Evolutionary conservation across 257 asterid genomes (phyloP), one percentile per base, ranked within the genome.

Genomic region (Fraxinus excelsior): DNA sequence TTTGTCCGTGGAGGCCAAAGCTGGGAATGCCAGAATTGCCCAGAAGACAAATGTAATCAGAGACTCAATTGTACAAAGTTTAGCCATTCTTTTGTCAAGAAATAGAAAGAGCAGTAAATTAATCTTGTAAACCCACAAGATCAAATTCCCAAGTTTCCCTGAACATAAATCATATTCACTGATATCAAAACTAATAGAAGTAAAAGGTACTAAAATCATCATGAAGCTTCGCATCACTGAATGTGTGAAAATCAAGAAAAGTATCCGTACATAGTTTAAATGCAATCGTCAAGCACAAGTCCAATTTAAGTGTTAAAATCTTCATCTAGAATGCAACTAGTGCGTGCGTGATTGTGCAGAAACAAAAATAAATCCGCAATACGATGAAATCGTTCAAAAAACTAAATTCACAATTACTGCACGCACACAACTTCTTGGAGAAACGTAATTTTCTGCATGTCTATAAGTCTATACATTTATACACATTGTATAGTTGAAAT

Each of bases 1-100:
- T n/a, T 78, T 80, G 73, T 92, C 91, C 7, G 94, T 88, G 94
- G 6, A 70, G 29, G 97, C 93, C 60, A 79, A 81, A 76, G 90
- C 84, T 58, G 72, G 85, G 32, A 80, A 76, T 32, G 78, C 80
- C 67, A 90, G 77, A 81, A 71, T 67, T 49, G 82, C 80, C 73
- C 67, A 78, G 83, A 74, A 78, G 34, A 87, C 18, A 67, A 84
- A 71, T 67, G 78, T 80, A 70, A 68, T 69, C 78, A 85, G 84
- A 74, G 64, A 70, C 81, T 81, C 81, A 2, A 70, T 37, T 10
- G 68, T 62, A 25, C 34, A 62, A 25, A 62, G 64, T 79, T 79
- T 83, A 44, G 82, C 85, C 97, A 92, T 94, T 78, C 65, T 31
- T 51, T 72, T 23, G 5, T 69, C 18, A 60, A 60, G 66, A 58